Conservation (phyloP, 495 filamentous ascomycete species). For the Sabuloglossum arenarium region DNA sequence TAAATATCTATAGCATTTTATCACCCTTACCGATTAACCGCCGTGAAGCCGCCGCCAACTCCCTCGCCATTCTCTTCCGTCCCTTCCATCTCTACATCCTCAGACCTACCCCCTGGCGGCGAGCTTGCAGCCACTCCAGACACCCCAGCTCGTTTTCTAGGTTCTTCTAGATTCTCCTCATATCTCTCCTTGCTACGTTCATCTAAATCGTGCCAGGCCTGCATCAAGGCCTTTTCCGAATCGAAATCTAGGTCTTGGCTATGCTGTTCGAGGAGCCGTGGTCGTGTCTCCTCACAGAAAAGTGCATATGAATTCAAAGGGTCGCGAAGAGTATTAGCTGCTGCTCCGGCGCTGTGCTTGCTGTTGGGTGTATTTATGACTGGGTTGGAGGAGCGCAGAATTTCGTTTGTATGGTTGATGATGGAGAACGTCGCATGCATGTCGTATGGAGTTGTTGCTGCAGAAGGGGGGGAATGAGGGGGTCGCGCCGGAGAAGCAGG, state of each 20-base stretch:
- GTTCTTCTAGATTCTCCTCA: neutral
- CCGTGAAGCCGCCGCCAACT: neutral
- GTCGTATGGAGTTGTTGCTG: slow-evolving; percentile 9
- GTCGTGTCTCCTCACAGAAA: neutral
- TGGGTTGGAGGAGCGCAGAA: slow-evolving; percentile 1
- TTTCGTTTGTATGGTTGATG: slow-evolving; percentile 3
- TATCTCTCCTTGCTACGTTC: neutral
- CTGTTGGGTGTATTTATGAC: neutral
- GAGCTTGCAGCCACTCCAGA: neutral
- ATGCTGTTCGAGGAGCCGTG: neutral
- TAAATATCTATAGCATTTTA: neutral
- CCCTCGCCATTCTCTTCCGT: neutral
- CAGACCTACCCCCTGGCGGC: neutral
- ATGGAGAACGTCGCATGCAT: slow-evolving; percentile 4
- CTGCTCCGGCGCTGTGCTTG: neutral
- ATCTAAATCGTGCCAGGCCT: neutral
- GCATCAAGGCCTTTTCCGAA: neutral
- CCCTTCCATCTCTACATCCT: neutral
- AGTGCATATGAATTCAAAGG: neutral
- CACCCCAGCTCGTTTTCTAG: neutral
- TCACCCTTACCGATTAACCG: neutral
- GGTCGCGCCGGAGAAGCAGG: neutral
- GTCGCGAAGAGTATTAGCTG: neutral
- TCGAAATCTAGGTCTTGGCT: neutral
- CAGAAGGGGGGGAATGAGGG: slow-evolving; percentile 3